Base-by-base conservation (phyloP, 768 basidiomycete species). In the Flagelloscypha sp. region DNA sequence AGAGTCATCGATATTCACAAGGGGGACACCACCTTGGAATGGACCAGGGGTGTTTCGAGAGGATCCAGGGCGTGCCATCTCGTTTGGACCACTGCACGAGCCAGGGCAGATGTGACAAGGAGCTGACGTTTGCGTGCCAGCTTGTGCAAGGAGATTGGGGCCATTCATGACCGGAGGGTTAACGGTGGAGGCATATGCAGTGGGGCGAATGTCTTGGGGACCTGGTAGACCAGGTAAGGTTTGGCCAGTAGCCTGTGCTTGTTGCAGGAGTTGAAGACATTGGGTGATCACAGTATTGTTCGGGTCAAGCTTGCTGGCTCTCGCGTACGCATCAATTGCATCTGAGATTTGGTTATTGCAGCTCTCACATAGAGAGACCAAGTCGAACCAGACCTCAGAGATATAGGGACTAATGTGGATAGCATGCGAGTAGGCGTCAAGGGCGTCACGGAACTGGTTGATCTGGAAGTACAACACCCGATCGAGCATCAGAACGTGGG, bases 401-500 rank as follows among this genome's bases (percentile, higher is more conserved):
- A 99, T 97, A 67, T 94, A 98, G 0, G 95, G 95, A 55, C 98
- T 97, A 62, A 99, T 93, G 43, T 93, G 83, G 49, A 99, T 98
- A 8, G 95, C 95, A 11, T 94, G 85, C 19, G 95, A 98, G 59
- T 99, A 99, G 8, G 95, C 95, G 52, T 99, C 95, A 24, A 99
- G 79, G 2, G 94, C 94, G 52, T 99, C 95, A 35, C 93, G 89
- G 66, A 88, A 99, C 55, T 99, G 95, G 61, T 97, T 98, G 67
- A 99, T 97, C 56, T 99, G 93, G 72, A 95, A 99, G 57, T 99
- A 99, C 1, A 99, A 74, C 1, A 99, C 95, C 95, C 95, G 50
- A 99, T 99, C 16, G 90, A 94, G 56, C 94, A 98, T 95, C 95
- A 98, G 61, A 97, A 99, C 0, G 95, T 97, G 1, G 95, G 95